A percentile compares a stretch with the other conserved stretches of the same genome.
Evolutionary conservation across 805 yeast genomes (phyloP).

Genomic region (Sugiyamaella boreocaroliniensis): DNA sequence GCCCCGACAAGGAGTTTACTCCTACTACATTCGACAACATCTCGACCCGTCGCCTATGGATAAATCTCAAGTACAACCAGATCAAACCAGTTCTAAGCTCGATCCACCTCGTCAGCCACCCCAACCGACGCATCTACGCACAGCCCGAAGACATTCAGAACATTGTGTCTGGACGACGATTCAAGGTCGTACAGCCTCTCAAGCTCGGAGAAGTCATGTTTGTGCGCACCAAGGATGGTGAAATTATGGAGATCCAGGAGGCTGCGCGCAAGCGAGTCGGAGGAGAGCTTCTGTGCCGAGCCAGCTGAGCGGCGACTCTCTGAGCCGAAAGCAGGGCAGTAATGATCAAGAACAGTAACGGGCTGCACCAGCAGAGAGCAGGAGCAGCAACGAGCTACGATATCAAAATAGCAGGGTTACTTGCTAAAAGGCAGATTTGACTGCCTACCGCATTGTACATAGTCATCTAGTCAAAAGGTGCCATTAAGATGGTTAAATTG

Average conservation of each 20-base stretch:
- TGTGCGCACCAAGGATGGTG: conserved; percentile 45
- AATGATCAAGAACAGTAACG: no score
- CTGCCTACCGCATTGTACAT: background rate
- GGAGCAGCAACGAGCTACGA: no score
- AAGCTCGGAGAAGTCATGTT: conserved; percentile 87
- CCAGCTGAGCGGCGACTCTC: conserved; percentile 17
- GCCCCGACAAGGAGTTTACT: conserved; percentile 60
- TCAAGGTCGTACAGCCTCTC: conserved; percentile 69
- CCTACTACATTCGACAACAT: conserved; percentile 83
- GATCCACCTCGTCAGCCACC: conserved; percentile 72
- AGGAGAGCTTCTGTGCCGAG: conserved; percentile 80
- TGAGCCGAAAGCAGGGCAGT: background rate
- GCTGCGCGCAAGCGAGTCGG: conserved; percentile 67
- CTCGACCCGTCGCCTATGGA: conserved; percentile 81
- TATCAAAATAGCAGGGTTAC: no score
- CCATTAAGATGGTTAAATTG: background rate
- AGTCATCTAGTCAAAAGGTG: background rate
- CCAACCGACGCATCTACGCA: conserved; percentile 68
- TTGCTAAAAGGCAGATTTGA: no score
- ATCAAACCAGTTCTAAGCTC: conserved; percentile 68
- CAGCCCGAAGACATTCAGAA: conserved; percentile 57
- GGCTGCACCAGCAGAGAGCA: no score
- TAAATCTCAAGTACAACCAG: conserved; percentile 82
- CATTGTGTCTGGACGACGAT: conserved; percentile 68
- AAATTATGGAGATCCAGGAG: conserved; percentile 72